Conservation (phyloP, 495 filamentous ascomycete genomes). For the Bombardia bombarda region DNA sequence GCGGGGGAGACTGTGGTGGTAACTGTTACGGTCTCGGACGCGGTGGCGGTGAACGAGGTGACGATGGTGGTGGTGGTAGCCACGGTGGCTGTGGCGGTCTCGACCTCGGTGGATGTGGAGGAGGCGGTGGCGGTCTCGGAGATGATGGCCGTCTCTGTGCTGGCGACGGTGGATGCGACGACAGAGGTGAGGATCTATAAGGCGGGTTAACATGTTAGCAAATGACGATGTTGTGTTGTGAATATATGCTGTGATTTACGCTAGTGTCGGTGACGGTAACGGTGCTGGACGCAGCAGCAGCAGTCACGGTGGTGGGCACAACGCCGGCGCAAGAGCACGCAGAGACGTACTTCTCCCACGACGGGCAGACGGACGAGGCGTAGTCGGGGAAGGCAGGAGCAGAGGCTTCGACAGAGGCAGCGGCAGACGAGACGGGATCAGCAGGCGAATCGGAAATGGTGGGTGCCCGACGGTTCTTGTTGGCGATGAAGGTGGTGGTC, state of each 20-base stretch:
- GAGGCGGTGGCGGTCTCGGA: slow-evolving; percentile 3
- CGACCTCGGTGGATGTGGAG: slow-evolving; percentile 7
- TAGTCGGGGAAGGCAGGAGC: slow-evolving; percentile 4
- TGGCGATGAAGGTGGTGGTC: too few relatives aligned
- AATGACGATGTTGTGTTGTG: too few relatives aligned
- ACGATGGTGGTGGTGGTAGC: background rate
- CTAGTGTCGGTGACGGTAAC: slow-evolving; percentile 5
- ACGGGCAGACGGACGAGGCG: slow-evolving; percentile 6
- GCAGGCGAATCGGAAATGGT: too few relatives aligned
- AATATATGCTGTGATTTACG: background rate
- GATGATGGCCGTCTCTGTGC: background rate
- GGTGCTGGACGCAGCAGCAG: background rate
- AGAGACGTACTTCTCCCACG: slow-evolving; percentile 10
- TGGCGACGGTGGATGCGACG: background rate
- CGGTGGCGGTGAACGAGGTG: too few relatives aligned
- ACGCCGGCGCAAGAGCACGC: slow-evolving; percentile 11
- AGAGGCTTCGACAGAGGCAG: too few relatives aligned
- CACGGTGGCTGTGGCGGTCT: slow-evolving; percentile 1
- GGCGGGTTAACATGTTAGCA: background rate
- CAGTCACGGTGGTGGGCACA: slow-evolving; percentile 4
- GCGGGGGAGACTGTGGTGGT: background rate
- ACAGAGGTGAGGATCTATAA: slow-evolving; percentile 1
- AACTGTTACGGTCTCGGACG: background rate
- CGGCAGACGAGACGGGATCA: too few relatives aligned
- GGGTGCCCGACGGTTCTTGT: too few relatives aligned